phyloP scores from a whole-genome alignment of 2,329 filamentous ascomycete genomes.

The Hymenoscyphus salicellus region DNA sequence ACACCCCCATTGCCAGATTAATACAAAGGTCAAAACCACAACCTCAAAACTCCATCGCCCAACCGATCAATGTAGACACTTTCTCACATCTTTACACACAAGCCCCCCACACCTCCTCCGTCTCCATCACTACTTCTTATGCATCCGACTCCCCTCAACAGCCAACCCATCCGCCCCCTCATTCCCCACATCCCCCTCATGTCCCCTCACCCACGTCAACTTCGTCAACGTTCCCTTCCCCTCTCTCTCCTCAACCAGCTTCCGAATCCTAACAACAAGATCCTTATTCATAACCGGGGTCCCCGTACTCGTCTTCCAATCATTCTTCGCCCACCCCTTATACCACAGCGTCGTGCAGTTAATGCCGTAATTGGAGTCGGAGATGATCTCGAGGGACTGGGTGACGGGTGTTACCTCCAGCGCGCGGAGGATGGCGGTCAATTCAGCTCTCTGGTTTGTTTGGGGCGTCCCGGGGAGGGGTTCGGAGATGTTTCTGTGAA shows the following conservation, averaged over 20 bases:
- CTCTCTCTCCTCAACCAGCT: constrained; percentile 67
- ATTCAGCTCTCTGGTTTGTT: constrained; percentile 94
- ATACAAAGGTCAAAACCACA: too few species aligned
- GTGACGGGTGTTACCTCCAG: constrained; percentile 69
- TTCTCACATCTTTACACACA: not conserved
- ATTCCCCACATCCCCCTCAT: constrained; percentile 71
- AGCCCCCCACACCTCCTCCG: not conserved
- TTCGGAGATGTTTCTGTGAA: constrained; percentile 50
- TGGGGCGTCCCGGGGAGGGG: constrained; percentile 48
- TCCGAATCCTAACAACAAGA: constrained; percentile 69
- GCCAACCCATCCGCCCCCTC: constrained; percentile 76
- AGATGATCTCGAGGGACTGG: constrained; percentile 71
- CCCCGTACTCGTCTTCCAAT: constrained; percentile 71
- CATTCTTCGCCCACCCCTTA: constrained; percentile 68
- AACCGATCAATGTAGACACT: not conserved
- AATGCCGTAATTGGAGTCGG: constrained; percentile 89
- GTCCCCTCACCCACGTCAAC: constrained; percentile 90
- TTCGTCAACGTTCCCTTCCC: constrained; percentile 58
- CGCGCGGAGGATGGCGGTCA: constrained; percentile 82
- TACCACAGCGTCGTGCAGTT: constrained; percentile 87
- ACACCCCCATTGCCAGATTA: too few species aligned
- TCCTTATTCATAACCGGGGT: constrained; percentile 84
- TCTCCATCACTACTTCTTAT: not conserved
- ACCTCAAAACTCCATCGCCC: too few species aligned
- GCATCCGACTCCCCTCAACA: constrained; percentile 46